These are phyloP conservation scores for Cryphonectria nitschkei DNA, from an alignment of 2,329 filamentous ascomycete species.

Conservation along the genomic window DNA sequence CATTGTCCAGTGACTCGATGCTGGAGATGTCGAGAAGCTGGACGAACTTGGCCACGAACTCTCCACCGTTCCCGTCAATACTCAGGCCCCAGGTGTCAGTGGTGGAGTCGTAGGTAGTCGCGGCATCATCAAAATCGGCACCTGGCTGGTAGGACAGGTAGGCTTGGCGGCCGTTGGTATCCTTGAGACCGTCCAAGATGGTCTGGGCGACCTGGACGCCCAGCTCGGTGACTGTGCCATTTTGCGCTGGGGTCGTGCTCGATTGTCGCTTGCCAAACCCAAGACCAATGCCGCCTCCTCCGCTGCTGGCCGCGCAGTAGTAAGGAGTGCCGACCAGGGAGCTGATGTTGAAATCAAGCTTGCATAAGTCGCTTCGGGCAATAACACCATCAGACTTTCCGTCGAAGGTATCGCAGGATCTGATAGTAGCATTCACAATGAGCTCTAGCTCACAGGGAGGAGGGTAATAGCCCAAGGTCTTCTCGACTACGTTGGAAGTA, in stretches of 20 bases:
- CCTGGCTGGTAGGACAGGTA: slow-evolving; percentile 42
- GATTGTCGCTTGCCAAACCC: slow-evolving; percentile 6
- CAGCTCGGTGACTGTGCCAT: slow-evolving; percentile 40
- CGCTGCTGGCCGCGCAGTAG: slow-evolving; percentile 41
- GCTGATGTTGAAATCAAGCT: slow-evolving; percentile 37
- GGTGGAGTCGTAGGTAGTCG: slow-evolving; percentile 37
- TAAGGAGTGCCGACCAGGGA: slow-evolving; percentile 41
- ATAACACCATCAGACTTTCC: slow-evolving; percentile 48
- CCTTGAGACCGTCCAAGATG: slow-evolving; percentile 40
- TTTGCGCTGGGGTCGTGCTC: slow-evolving; percentile 37
- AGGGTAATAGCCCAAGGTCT: slow-evolving; percentile 45
- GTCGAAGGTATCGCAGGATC: slow-evolving; percentile 49
- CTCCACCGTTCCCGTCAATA: slow-evolving; percentile 22
- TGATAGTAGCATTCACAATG: slow-evolving; percentile 59
- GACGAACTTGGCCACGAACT: slow-evolving; percentile 37
- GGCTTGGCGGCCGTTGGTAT: slow-evolving; percentile 39
- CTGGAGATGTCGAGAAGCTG: slow-evolving; percentile 37
- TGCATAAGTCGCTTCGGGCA: slow-evolving; percentile 43
- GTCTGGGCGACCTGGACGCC: slow-evolving; percentile 39
- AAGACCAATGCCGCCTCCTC: slow-evolving; percentile 29
- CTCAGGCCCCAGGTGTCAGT: slow-evolving; percentile 26
- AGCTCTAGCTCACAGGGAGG: slow-evolving; percentile 42
- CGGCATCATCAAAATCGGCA: slow-evolving; percentile 39
- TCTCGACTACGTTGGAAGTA: slow-evolving; percentile 30
- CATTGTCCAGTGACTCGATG: slow-evolving; percentile 32